Evolutionary conservation across 345 rosid genomes (phyloP), one percentile per base, ranked within the genome.

Genomic region (Populus deltoides): DNA sequence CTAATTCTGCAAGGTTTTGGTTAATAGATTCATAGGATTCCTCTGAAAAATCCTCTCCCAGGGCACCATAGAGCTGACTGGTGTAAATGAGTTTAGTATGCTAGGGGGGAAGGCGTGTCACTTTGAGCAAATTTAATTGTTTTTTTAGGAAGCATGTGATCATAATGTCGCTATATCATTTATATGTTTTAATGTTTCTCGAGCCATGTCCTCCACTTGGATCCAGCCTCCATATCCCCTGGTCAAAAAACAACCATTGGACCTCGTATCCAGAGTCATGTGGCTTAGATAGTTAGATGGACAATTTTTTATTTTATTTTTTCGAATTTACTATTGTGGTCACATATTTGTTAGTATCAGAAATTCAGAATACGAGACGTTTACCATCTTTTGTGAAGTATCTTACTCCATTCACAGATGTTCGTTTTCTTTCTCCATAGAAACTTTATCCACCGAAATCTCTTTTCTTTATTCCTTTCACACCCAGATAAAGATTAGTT

Each of bases 241-340:
- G 67, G 73, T 76, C 79, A 76, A 76, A 67, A 55, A 55, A 55
- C 59, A 2, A 55, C 31, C 49, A 76, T 36, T 16, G 7, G 61
- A 51, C 43, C 71, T 35, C 16, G 2, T 38, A 9, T 59, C 15
- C 38, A 33, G 38, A 49, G 65, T 33, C 10, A 65, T 72, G 81
- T 66, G 68, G 71, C 57, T 35, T n/a, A 25, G 53, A 76, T 53
- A 71, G 71, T 35, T n/a, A 25, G 53, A 76, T 53, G 74, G 71
- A 24, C 12, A 36, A 47, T 38, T 68, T 49, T 11, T 62, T 38
- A 29, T 33, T 55, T 72, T 53, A 10, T 35, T 71, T 27, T 9
- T 6, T 8, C 43, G 10, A 67, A 17, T 1, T 20, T 8, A 35
- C n/a, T 3, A 24, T n/a, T n/a, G 27, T 10, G 65, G 5, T 25